Percentiles rank a stretch among this genome's conserved stretches.
phyloP scores from a whole-genome alignment of 2,329 filamentous ascomycete genomes.

The Penicillium freii region DNA sequence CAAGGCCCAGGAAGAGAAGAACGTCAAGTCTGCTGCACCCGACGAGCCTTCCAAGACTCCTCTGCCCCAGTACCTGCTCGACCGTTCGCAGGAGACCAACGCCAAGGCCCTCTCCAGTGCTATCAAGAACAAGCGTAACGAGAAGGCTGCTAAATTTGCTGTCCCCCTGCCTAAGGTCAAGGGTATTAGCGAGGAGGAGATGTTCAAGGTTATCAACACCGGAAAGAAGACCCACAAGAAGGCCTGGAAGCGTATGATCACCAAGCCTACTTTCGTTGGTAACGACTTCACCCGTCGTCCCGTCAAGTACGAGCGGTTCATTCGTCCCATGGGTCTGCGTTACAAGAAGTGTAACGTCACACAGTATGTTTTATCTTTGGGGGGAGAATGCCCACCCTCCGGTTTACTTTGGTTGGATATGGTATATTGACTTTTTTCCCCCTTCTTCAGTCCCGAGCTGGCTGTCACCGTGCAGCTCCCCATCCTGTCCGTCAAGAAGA shows the following conservation, averaged over 20 bases:
- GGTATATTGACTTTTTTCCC: constrained; percentile 12
- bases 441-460: constrained; percentile 59
- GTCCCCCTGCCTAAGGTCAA: constrained; percentile 93
- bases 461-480: constrained; percentile 85
- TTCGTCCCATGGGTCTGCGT: constrained; percentile 71
- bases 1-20: constrained; percentile 91
- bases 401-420: constrained; percentile 8
- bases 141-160: constrained; percentile 90
- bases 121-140: constrained; percentile 92
- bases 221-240: constrained; percentile 93
- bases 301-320: constrained; percentile 72
- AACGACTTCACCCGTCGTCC: constrained; percentile 85
- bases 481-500: constrained; percentile 77
- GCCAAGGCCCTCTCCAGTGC: constrained; percentile 75
- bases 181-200: constrained; percentile 91
- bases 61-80: constrained; percentile 88
- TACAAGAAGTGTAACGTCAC: constrained; percentile 76
- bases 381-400: not conserved
- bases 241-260: constrained; percentile 64
- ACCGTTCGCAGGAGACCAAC: constrained; percentile 68
- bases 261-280: constrained; percentile 85
- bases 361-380: constrained; percentile 30
- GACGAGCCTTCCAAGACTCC: constrained; percentile 74
- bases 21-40: constrained; percentile 80
- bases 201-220: constrained; percentile 96